phyloP scores from a whole-genome alignment of 768 basidiomycete species.

The Lentinula aciculospora region DNA sequence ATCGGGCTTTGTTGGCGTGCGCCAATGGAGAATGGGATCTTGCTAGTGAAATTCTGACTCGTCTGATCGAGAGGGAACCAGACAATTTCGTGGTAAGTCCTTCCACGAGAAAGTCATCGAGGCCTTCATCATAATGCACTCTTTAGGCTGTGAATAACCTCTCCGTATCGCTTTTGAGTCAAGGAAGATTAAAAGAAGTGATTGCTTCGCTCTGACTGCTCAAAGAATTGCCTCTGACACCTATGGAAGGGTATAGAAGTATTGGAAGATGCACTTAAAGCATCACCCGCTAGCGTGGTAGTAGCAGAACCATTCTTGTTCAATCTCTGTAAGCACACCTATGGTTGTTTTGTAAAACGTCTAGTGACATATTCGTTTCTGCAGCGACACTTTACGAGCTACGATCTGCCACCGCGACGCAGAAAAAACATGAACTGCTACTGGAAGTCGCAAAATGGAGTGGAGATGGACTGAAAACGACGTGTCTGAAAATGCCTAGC shows the following conservation, averaged over 20 bases:
- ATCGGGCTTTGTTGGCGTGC: conserved; percentile 57
- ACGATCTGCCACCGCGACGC: conserved; percentile 62
- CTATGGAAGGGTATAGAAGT: conserved; percentile 58
- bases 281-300: conserved; percentile 66
- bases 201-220: conserved; percentile 4
- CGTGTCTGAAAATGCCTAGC: conserved; percentile 75
- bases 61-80: conserved; percentile 44
- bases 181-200: conserved; percentile 71
- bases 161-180: conserved; percentile 57
- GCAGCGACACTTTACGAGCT: conserved; percentile 82
- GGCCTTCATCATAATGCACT: not conserved
- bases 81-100: conserved; percentile 53
- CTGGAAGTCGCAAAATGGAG: conserved; percentile 81
- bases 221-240: not conserved
- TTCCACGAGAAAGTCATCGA: not conserved
- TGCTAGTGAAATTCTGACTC: conserved; percentile 40
- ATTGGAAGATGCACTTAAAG: conserved; percentile 54
- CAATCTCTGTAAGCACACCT: conserved; percentile 60
- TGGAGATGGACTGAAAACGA: conserved; percentile 73
- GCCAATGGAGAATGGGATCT: conserved; percentile 67
- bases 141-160: conserved; percentile 71
- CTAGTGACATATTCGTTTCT: not conserved
- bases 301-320: conserved; percentile 81
- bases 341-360: not conserved
- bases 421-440: conserved; percentile 72